Evolutionary conservation across 2,329 filamentous ascomycete species (phyloP), one percentile per base, ranked within the genome.

Genomic region (Coniochaeta sp.): DNA sequence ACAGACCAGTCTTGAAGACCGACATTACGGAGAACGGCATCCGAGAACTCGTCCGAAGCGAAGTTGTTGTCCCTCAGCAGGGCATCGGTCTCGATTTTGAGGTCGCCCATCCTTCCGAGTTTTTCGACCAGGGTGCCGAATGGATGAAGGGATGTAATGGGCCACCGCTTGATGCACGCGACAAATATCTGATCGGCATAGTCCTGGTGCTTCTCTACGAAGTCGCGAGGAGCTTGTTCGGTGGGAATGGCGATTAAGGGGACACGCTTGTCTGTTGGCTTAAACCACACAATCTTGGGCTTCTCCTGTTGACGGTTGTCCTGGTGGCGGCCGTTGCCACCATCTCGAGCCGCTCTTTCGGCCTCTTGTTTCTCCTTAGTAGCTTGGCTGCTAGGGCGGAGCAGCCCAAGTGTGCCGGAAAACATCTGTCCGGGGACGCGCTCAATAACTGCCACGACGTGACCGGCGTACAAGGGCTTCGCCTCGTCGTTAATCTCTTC

Each of bases 271-370:
- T 99, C 95, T 1, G 95, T 99, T 61, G 95, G 95, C 81, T 99
- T 99, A 81, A 99, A 99, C 95, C 95, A 99, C 47, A 99, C 95
- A 76, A 99, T 99, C 86, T 99, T 99, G 64, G 95, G 95, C 78
- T 97, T 97, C 65, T 99, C 95, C 72, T 96, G 92, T 64, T 90
- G 86, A 59, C 93, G 90, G 65, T 89, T 88, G 63, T 93, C 90
- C 65, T 95, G 88, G 59, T 88, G 84, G 64, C 89, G 87, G 59
- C 78, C 77, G 65, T 83, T 82, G 65, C 80, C 83, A 64, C 93
- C 93, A 72, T 98, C 93, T 67, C 93, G 88, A 67, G 93, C 92
- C 66, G 90, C 89, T 64, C 95, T 88, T 79, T 99, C 95, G 52
- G 95, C 95, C 74, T 99, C 95, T 74, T 99, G 95, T 80, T 98